Evolutionary conservation across 129 eudicot species (phyloP).

Genomic region (Centrapalus pauciflorus): DNA sequence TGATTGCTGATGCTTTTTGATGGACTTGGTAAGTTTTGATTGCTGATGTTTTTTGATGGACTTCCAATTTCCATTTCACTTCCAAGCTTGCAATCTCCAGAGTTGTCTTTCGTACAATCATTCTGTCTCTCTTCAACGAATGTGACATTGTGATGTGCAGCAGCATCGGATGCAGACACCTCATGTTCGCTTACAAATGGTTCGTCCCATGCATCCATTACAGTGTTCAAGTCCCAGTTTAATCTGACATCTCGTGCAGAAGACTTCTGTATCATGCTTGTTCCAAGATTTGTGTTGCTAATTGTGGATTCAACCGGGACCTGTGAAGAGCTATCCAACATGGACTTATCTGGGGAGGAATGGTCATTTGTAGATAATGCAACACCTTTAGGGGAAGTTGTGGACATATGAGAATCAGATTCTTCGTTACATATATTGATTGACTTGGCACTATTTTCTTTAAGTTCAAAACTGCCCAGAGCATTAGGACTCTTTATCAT

Average conservation of each 20-base stretch:
- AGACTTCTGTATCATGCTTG: slow-evolving; percentile 6
- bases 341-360: slow-evolving; percentile 6
- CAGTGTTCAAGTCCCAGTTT: slow-evolving; percentile 37
- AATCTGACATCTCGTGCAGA: slow-evolving; percentile 28
- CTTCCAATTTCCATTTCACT: neutral
- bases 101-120: slow-evolving; percentile 1
- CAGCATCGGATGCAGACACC: slow-evolving; percentile 16
- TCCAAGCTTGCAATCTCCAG: slow-evolving; percentile 5
- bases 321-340: neutral
- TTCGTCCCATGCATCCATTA: slow-evolving; percentile 37
- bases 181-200: slow-evolving; percentile 20
- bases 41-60: neutral
- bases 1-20: neutral
- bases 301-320: neutral
- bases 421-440: neutral
- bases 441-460: slow-evolving; percentile 13
- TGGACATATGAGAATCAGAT: slow-evolving; percentile 1
- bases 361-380: neutral
- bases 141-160: neutral
- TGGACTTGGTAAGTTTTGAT: neutral
- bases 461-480: neutral
- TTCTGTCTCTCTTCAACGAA: slow-evolving; percentile 6
- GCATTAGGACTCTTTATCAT: neutral
- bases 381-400: neutral
- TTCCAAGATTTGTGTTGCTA: slow-evolving; percentile 8